These are phyloP conservation scores for Fomitopsis pinicola DNA, from an alignment of 1,284 basidiomycete species.

Conservation along the genomic window DNA sequence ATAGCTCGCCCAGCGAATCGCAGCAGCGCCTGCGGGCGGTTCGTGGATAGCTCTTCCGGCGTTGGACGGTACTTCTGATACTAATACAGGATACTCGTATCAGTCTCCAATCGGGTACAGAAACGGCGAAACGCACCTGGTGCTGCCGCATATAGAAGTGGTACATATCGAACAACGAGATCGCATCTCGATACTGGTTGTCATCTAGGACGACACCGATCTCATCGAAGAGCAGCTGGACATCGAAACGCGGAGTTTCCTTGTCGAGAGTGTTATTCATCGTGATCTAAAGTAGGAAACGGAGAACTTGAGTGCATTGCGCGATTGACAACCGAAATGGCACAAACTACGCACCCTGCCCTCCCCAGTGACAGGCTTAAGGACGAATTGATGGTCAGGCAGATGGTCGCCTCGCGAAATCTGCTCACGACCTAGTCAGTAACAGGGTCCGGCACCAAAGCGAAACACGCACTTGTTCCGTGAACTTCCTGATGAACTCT, in stretches of 20 bases:
- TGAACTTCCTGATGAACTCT: conserved; percentile 79
- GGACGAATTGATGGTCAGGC: conserved; percentile 86
- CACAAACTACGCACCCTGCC: conserved; percentile 61
- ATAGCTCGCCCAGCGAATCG: conserved; percentile 85
- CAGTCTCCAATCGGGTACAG: background rate
- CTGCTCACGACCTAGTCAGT: conserved; percentile 31
- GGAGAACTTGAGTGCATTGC: conserved; percentile 1
- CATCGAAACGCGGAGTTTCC: conserved; percentile 82
- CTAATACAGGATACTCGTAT: conserved; percentile 34
- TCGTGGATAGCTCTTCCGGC: conserved; percentile 57
- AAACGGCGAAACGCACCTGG: conserved; percentile 50
- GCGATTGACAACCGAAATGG: background rate
- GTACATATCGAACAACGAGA: conserved; percentile 95
- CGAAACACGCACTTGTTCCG: conserved; percentile 56
- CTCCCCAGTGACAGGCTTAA: conserved; percentile 95
- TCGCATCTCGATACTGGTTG: conserved; percentile 92
- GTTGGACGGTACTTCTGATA: conserved; percentile 80
- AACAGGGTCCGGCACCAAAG: conserved; percentile 4
- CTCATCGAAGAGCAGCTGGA: conserved; percentile 90
- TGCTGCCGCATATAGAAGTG: conserved; percentile 93
- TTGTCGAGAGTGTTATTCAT: conserved; percentile 80
- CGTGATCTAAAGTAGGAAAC: conserved; percentile 49
- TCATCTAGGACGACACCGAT: conserved; percentile 93
- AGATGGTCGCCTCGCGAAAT: conserved; percentile 57
- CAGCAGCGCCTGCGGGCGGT: conserved; percentile 71